Base-by-base conservation (phyloP, 2,329 filamentous ascomycete species). In the Lachnellula arida region DNA sequence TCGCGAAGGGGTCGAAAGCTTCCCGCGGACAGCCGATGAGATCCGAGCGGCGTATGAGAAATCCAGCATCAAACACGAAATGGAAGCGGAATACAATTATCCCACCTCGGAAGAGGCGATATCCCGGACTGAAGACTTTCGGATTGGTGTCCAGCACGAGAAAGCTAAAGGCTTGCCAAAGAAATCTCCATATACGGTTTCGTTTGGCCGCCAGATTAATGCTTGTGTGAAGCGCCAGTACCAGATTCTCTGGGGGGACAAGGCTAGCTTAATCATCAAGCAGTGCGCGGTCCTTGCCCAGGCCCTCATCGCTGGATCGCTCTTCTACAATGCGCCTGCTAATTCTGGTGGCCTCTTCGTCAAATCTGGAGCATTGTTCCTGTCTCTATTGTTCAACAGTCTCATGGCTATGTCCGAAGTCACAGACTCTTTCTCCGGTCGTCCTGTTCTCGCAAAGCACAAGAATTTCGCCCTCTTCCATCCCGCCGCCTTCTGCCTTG, bases 341-440 rank as follows among this genome's bases (percentile, higher is more conserved):
- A 81, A 78, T 49, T 81, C 82, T 0, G 75, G 71, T 1, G 86
- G 85, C 8, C 70, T 89, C 0, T 88, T 88, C 67, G 66, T 81
- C 62, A 87, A 87, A 63, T 77, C 78, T 0, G 86, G 85, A 51
- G 78, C 84, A 0, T 71, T 86, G 4, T 89, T 88, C 74, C 79
- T 88, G 50, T 74, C 84, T 0, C 73, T 88, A 0, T 72, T 89
- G 0, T 85, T 80, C 69, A 84, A 87, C 65, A 75, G 78, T 54
- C 70, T 89, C 7, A 66, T 87, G 1, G 77, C 83, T 22, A 82
- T 88, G 76, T 79, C 83, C 1, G 86, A 89, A 68, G 85, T 89
- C 1, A 85, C 79, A 0, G 78, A 81, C 28, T 83, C 82, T 0
- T 88, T 85, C 63, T 74, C 71, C 12, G 83, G 83, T 17, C 77